Evolutionary conservation across 75 land plant species (phyloP).

Genomic region (Cunninghamia lanceolata): DNA sequence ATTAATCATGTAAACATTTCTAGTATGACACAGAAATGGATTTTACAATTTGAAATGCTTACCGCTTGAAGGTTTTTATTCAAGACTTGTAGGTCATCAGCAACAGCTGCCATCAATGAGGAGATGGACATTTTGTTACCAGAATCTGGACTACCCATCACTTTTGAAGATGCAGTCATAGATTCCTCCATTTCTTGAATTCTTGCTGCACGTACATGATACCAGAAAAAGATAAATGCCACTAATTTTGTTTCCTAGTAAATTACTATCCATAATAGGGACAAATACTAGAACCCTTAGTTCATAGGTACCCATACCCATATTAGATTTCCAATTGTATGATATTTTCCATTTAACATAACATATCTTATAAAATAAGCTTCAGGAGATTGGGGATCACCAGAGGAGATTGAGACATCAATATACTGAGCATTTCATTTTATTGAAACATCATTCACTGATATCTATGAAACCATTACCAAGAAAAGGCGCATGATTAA

Average conservation of each 20-base stretch:
- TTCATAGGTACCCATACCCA: neutral
- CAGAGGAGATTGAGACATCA: neutral
- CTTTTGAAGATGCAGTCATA: conserved; percentile 3
- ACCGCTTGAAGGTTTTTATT: conserved; percentile 84
- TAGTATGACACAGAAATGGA: neutral
- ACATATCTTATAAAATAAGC: neutral
- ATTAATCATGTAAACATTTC: neutral
- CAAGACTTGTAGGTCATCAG: conserved; percentile 68
- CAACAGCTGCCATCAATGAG: conserved; percentile 64
- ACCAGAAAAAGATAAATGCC: neutral
- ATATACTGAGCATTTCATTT: neutral
- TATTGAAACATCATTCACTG: neutral
- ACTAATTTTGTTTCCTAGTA: neutral
- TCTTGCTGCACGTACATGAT: neutral
- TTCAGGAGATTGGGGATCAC: neutral
- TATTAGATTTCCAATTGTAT: neutral
- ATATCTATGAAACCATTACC: neutral
- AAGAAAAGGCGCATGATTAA: neutral
- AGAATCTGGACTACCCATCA: conserved; percentile 14
- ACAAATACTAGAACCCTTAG: neutral
- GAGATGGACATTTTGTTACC: conserved; percentile 35
- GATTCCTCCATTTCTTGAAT: conserved; percentile 3
- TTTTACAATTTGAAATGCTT: conserved; percentile 14
- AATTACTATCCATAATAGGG: neutral
- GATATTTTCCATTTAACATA: neutral